Evolutionary conservation across 345 rosid genomes (phyloP), one percentile per base, ranked within the genome.

Genomic region (Bruguiera parviflora): DNA sequence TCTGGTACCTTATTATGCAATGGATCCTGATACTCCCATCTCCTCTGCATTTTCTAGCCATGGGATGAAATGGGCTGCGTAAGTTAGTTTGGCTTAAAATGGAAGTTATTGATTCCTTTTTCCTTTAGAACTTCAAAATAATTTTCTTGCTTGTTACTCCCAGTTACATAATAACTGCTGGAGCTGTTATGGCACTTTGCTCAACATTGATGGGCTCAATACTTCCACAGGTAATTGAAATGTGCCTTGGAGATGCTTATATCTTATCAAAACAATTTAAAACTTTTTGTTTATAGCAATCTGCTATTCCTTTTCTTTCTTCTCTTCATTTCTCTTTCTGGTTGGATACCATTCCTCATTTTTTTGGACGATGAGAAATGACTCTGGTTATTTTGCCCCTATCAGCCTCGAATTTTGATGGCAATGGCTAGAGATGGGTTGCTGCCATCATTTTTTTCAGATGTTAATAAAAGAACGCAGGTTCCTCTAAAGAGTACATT

Each of bases 61-160:
- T 75, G 97, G 89, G 74, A 92, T 95, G 99, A 90, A 87, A 43
- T 95, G 99, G 99, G 96, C 96, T 10, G 93, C 91, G 99, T 95
- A 84, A 84, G 99, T 81, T 46, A 18, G 29, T 18, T 55, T 47
- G 46, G 24, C 49, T 63, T 25, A 37, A 69, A 33, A 43, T 37
- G n/a, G 16, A 35, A 8, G 39, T 32, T 19, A 29, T 63, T 72
- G 28, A 1, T 29, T 64, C 24, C 24, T 31, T 55, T 8, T 35
- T 8, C 25, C 19, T 13, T 19, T 5, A 18, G 13, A 39, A 55
- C 25, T 43, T 61, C 61, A 6, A 21, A 68, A 22, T 25, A 53
- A 57, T 64, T 53, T 70, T 64, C 37, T 49, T 64, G 63, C 35
- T 28, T 59, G 65, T 75, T 35, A 25, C 67, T 86, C 53, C 53